A percentile compares a stretch with the other conserved stretches of the same genome.
phyloP scores from a whole-genome alignment of 129 eudicot species.

The Lactuca sativa region DNA sequence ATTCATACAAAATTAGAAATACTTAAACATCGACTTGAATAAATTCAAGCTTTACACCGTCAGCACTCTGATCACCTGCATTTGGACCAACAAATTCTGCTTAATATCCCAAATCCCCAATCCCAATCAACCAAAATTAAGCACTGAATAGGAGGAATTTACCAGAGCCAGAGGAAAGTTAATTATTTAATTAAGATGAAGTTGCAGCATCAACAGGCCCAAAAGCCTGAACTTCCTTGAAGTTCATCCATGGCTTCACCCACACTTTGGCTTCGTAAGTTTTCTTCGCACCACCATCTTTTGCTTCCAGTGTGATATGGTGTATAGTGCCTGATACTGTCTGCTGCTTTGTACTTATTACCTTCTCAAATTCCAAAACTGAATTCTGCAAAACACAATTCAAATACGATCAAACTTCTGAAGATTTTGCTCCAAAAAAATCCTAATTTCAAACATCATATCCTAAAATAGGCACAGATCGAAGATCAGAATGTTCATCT shows the following conservation, averaged over 20 bases:
- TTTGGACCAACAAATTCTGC: not conserved
- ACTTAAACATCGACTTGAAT: not conserved
- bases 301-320: conserved; percentile 59
- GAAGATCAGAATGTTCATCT: too few relatives aligned
- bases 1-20: not conserved
- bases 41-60: conserved; percentile 18
- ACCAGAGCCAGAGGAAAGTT: conserved; percentile 19
- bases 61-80: conserved; percentile 27
- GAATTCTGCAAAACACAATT: conserved; percentile 44
- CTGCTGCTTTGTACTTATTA: conserved; percentile 57
- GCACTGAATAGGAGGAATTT: not conserved
- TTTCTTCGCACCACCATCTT: conserved; percentile 54
- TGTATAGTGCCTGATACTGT: conserved; percentile 61
- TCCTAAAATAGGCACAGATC: too few relatives aligned
- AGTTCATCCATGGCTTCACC: conserved; percentile 77
- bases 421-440: too few relatives aligned
- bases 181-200: not conserved
- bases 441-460: too few relatives aligned
- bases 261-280: conserved; percentile 66
- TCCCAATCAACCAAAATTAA: not conserved
- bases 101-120: not conserved
- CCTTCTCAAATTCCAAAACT: conserved; percentile 55
- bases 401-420: not conserved
- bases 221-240: conserved; percentile 61
- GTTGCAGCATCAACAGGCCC: conserved; percentile 31